These are phyloP conservation scores for Cercospora berteroae DNA, from an alignment of 2,329 filamentous ascomycete genomes.

Conservation along the genomic window DNA sequence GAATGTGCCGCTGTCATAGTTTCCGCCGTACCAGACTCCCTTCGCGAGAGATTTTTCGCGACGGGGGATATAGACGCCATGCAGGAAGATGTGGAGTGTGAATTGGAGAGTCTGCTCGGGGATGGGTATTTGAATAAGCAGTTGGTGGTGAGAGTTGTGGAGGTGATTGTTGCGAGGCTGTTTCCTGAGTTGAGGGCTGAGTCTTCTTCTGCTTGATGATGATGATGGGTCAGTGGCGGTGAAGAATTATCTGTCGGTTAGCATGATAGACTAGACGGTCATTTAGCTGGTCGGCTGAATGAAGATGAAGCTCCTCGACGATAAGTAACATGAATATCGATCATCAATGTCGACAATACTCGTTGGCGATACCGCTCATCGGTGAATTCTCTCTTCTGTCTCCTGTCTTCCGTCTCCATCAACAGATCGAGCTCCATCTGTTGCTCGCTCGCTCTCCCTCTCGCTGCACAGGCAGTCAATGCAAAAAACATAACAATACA, in stretches of 20 bases:
- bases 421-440: not conserved
- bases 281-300: not conserved
- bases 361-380: not conserved
- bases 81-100: constrained; percentile 50
- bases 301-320: not conserved
- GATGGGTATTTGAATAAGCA: constrained; percentile 93
- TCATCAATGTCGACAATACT: not conserved
- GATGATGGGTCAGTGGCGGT: not conserved
- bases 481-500: constrained; percentile 1
- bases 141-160: constrained; percentile 76
- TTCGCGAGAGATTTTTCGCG: constrained; percentile 48
- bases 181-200: constrained; percentile 69
- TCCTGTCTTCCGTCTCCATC: not conserved
- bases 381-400: not conserved
- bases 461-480: not conserved
- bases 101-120: constrained; percentile 64
- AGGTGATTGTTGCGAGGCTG: constrained; percentile 75
- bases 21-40: constrained; percentile 46
- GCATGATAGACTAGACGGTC: constrained; percentile 45
- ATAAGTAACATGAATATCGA: not conserved
- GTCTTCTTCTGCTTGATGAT: not conserved
- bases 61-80: constrained; percentile 30
- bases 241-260: not conserved
- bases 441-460: not conserved
- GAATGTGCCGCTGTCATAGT: constrained; percentile 63